A percentile compares a stretch with the other conserved stretches of the same genome.
These are phyloP conservation scores for Astrothelium macrocarpum DNA, from an alignment of 495 filamentous ascomycete genomes.

Conservation along the genomic window DNA sequence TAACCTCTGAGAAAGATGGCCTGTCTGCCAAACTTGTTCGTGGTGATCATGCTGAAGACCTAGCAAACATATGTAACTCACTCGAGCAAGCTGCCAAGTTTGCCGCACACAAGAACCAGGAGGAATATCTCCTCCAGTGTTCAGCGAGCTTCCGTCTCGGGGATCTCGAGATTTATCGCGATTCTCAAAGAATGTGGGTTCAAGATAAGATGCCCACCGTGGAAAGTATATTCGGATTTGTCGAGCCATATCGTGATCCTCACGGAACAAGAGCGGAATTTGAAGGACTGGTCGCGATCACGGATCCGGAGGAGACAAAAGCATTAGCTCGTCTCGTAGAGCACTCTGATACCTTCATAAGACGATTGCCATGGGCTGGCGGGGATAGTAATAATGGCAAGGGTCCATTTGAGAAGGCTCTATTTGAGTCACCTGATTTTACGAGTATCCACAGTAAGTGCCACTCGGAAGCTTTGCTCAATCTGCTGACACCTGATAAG, in stretches of 20 bases:
- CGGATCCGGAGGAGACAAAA: conserved; percentile 32
- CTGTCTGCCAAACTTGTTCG: conserved; percentile 13
- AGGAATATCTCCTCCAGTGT: conserved; percentile 27
- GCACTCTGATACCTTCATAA: conserved; percentile 29
- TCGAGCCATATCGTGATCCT: conserved; percentile 43
- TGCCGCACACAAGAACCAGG: conserved; percentile 29
- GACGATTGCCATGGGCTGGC: conserved; percentile 33
- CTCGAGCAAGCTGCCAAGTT: conserved; percentile 24
- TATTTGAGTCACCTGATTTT: conserved; percentile 37
- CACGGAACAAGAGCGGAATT: conserved; percentile 38
- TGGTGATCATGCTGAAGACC: conserved; percentile 27
- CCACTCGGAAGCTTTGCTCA: neutral
- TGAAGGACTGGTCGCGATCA: conserved; percentile 39
- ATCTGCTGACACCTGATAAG: neutral
- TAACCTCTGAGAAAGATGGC: neutral
- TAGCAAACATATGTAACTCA: conserved; percentile 16
- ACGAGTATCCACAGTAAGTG: conserved; percentile 34
- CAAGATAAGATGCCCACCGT: conserved; percentile 33
- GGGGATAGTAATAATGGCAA: conserved; percentile 30
- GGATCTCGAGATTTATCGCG: conserved; percentile 29
- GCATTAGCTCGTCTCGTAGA: conserved; percentile 30
- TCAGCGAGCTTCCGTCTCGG: conserved; percentile 31
- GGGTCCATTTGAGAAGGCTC: conserved; percentile 36
- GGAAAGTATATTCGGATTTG: conserved; percentile 40
- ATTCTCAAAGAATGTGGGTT: conserved; percentile 36